Evolutionary conservation across 192 early-diverging fungal genomes (phyloP), one percentile per base, ranked within the genome.

Genomic region (Cetraspora pellucida): DNA sequence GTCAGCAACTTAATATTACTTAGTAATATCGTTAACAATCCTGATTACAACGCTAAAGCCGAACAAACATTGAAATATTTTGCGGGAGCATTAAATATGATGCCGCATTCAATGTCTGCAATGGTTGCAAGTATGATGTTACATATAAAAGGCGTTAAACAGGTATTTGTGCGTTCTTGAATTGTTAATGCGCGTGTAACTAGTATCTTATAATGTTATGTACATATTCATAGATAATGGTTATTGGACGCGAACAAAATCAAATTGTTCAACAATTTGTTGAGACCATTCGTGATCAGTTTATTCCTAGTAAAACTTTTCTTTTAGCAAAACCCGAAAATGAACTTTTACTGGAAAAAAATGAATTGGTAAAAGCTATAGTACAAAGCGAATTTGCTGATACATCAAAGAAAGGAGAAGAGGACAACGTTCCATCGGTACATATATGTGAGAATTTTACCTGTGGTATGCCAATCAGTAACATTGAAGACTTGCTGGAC

Each of bases 381-480:
- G 28, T 82, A 49, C 49, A 75, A 52, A 5, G 50, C 1, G 50
- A 52, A 10, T 17, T 52, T 52, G 13, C 14, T 49, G 47, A 13
- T 6, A 49, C n/a, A n/a, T n/a, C n/a, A n/a, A n/a, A n/a, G 7
- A 37, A 37, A 37, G 37, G 37, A 77, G 19, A 77, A 16, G 43
- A 54, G 10, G 46, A 50, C 13, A 47, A 21, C 8, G 58, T 61
- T 17, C 69, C 79, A 27, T 27, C 72, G 16, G 81, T 83, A 31
- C 85, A 79, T 74, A 82, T 90, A 19, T 90, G 89, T 59, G 82
- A 84, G 50, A 83, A 85, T 46, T 88, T 86, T 55, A 84, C 82
- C 1, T 90, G 89, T 77, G 81, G 87, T 21, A 58, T 87, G 72
- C 87, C 89, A 11, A 81, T 88, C 17, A 23, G 63, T n/a, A 54